Percentiles rank a stretch among this genome's conserved stretches.
These are phyloP conservation scores for Podospora sp. DNA, from an alignment of 495 filamentous ascomycete species.

Conservation along the genomic window DNA sequence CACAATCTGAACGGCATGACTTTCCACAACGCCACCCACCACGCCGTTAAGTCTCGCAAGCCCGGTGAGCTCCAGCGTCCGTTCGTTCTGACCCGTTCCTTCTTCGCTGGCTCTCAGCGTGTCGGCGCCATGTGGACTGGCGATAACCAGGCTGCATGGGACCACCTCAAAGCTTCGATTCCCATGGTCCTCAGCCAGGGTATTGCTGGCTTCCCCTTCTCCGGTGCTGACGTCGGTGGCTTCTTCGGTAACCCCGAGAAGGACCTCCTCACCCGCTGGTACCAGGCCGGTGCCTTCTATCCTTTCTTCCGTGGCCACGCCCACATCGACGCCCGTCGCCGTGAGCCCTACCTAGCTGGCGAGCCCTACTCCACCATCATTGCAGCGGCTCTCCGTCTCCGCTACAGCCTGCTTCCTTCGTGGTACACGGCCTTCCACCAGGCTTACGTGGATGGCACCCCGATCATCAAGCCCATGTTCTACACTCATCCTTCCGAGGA, in stretches of 20 bases:
- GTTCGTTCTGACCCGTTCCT: slow-evolving; percentile 90
- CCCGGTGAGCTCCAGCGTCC: slow-evolving; percentile 75
- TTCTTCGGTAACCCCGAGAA: slow-evolving; percentile 97
- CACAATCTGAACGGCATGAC: slow-evolving; percentile 96
- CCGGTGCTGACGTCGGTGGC: slow-evolving; percentile 93
- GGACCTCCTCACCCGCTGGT: slow-evolving; percentile 91
- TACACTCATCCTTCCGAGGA: slow-evolving; percentile 90
- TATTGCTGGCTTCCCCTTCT: slow-evolving; percentile 90
- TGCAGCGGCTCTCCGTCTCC: slow-evolving; percentile 79
- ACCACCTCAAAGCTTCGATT: slow-evolving; percentile 80
- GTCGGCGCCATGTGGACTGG: slow-evolving; percentile 97
- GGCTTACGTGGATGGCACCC: slow-evolving; percentile 76
- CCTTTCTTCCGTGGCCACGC: slow-evolving; percentile 99
- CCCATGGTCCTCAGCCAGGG: slow-evolving; percentile 93
- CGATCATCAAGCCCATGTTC: slow-evolving; percentile 88
- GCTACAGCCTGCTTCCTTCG: slow-evolving; percentile 85
- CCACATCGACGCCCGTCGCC: slow-evolving; percentile 90
- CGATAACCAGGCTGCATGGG: slow-evolving; percentile 92
- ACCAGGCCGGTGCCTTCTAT: slow-evolving; percentile 95
- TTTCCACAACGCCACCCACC: slow-evolving; percentile 87
- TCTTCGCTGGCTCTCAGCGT: slow-evolving; percentile 87
- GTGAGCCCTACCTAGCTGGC: slow-evolving; percentile 87
- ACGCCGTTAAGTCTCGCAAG: slow-evolving; percentile 78
- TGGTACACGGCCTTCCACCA: slow-evolving; percentile 98
- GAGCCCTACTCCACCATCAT: slow-evolving; percentile 87